phyloP scores from a whole-genome alignment of 2,329 filamentous ascomycete genomes.

The Fusarium hostae region DNA sequence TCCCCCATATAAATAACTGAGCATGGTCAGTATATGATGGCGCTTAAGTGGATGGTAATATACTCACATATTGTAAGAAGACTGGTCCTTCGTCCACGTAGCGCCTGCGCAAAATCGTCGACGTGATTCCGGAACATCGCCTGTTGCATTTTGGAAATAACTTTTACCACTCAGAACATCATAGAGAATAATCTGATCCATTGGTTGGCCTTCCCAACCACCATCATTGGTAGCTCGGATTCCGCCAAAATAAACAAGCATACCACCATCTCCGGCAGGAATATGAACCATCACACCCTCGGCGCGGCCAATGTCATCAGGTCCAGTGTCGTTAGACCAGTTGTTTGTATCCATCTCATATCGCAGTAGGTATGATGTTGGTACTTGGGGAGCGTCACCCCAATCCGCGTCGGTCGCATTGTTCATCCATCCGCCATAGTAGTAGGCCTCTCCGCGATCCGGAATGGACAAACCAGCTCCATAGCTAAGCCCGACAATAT shows the following conservation, averaged over 20 bases:
- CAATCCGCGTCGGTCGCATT: constrained; percentile 64
- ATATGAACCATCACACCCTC: constrained; percentile 71
- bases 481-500: constrained; percentile 62
- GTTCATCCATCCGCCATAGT: constrained; percentile 71
- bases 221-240: constrained; percentile 62
- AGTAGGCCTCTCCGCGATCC: constrained; percentile 66
- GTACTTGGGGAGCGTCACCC: constrained; percentile 56
- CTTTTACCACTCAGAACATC: constrained; percentile 68
- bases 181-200: constrained; percentile 66
- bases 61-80: constrained; percentile 72
- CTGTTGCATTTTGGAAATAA: constrained; percentile 67
- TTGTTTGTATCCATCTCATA: constrained; percentile 65
- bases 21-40: not conserved
- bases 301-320: constrained; percentile 63
- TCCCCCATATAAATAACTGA: constrained; percentile 71
- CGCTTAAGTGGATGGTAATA: not conserved
- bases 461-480: constrained; percentile 67
- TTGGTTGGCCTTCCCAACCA: constrained; percentile 56
- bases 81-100: constrained; percentile 67
- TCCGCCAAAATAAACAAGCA: constrained; percentile 72
- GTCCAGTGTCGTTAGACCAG: constrained; percentile 65
- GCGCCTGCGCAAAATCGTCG: constrained; percentile 70
- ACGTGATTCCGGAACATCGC: constrained; percentile 61
- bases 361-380: constrained; percentile 63
- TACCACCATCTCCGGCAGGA: constrained; percentile 67